A percentile compares a stretch with the other conserved stretches of the same genome.
Conservation (phyloP, 306 rosid species). For the Pterocarpus santalinus region DNA sequence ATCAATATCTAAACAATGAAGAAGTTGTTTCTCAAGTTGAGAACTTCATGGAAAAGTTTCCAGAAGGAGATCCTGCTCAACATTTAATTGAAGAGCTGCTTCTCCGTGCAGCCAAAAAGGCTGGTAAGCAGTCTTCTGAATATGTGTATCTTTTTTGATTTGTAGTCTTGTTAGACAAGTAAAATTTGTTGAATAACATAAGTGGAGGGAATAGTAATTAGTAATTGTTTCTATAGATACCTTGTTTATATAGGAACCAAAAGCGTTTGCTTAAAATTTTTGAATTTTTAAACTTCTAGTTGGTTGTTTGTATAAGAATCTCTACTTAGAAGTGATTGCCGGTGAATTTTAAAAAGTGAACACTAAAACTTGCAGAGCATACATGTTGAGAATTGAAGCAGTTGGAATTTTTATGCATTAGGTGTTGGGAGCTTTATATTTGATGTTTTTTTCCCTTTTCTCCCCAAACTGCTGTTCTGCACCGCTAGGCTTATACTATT, state of each 20-base stretch:
- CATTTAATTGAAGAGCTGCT: slow-evolving; percentile 99
- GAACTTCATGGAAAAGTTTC: slow-evolving; percentile 95
- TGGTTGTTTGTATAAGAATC: slow-evolving; percentile 25
- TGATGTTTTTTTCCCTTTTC: neutral
- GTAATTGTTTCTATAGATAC: neutral
- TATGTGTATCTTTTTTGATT: slow-evolving; percentile 28
- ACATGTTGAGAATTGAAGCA: neutral
- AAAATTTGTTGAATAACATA: slow-evolving; percentile 30
- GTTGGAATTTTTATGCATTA: neutral
- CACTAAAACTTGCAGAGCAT: neutral
- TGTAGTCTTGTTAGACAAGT: slow-evolving; percentile 24
- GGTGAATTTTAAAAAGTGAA: neutral
- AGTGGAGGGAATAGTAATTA: slow-evolving; percentile 27
- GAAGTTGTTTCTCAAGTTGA: slow-evolving; percentile 97
- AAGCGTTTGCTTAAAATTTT: neutral
- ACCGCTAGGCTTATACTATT: slow-evolving; percentile 15
- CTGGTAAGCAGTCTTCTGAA: slow-evolving; percentile 66
- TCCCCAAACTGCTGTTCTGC: neutral
- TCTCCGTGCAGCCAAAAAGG: slow-evolving; percentile 96
- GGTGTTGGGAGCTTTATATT: slow-evolving; percentile 20
- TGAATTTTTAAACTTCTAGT: slow-evolving; percentile 15
- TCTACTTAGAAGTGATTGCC: slow-evolving; percentile 15
- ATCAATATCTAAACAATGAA: slow-evolving; percentile 92
- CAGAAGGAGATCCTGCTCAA: slow-evolving; percentile 99
- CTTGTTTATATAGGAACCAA: neutral